Evolutionary conservation across 371 early-diverging fungal species (phyloP).

Genomic region (Phascolomyces articulosus): DNA sequence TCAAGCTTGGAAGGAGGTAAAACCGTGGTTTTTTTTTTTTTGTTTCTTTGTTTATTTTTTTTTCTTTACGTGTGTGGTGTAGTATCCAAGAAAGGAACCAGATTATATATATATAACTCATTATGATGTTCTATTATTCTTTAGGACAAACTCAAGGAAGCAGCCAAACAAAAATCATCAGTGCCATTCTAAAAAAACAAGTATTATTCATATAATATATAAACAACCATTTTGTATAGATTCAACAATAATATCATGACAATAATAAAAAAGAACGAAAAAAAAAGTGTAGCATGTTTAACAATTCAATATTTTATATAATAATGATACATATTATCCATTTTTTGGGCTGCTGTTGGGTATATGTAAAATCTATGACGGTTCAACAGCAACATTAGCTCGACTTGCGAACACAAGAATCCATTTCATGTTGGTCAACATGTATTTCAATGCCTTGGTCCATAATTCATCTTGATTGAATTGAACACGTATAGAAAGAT

Average conservation of each 20-base stretch:
- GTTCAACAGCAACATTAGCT: slow-evolving; percentile 24
- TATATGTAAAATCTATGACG: no score
- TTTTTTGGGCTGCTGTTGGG: no score
- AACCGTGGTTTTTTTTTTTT: no score
- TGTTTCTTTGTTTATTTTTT: no score
- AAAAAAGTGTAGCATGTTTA: no score
- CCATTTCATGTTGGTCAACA: slow-evolving; percentile 88
- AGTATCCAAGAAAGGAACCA: no score
- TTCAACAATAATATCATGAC: neutral
- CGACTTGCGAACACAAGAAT: slow-evolving; percentile 75
- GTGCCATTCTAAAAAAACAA: slow-evolving; percentile 46
- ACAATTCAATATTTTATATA: no score
- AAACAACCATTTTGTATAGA: neutral
- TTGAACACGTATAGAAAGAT: slow-evolving; percentile 81
- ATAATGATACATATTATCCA: no score
- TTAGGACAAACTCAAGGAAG: slow-evolving; percentile 54
- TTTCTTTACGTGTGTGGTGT: neutral
- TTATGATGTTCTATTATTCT: neutral
- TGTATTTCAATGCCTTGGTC: slow-evolving; percentile 91
- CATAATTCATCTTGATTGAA: slow-evolving; percentile 90
- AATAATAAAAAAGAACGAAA: neutral
- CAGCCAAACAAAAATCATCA: slow-evolving; percentile 47
- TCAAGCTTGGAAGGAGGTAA: slow-evolving; percentile 56
- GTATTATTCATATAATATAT: neutral
- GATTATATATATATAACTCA: neutral